Evolutionary conservation across 2,329 filamentous ascomycete genomes (phyloP), one percentile per base, ranked within the genome.

Genomic region (Fusarium agapanthi): DNA sequence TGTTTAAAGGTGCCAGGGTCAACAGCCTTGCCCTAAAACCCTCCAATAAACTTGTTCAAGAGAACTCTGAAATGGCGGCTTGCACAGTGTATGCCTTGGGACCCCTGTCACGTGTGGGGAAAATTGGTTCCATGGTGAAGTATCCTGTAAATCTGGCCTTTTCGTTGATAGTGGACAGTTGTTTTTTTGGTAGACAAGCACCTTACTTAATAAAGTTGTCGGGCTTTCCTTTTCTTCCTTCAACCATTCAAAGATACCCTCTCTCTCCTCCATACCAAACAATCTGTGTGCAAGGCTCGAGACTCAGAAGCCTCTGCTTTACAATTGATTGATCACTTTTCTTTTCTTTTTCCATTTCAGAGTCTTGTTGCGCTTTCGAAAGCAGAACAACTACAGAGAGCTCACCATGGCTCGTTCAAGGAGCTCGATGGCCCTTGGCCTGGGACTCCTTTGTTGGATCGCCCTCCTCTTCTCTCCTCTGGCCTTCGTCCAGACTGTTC

Each of bases 381-480:
- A 63, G 64, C 38, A 67, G 47, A 73, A 68, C 73, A 76, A 66
- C 59, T 69, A 58, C 63, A 66, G 51, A 73, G 64, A 68, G 67
- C 72, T 74, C 78, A 80, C 78, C 76, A 88, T 88, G 86, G 85
- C 86, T 84, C 83, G 84, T 80, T 91, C 90, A 81, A 85, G 88
- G 87, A 87, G 89, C 86, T 87, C 89, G 85, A 87, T 92, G 89
- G 88, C 90, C 88, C 82, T 95, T 87, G 87, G 92, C 91, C 87
- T 98, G 88, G 95, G 94, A 89, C 86, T 96, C 82, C 87, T 97
- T 84, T 92, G 95, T 86, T 98, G 97, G 88, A 92, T 98, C 79
- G 90, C 94, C 81, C 90, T 97, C 74, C 90, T 98, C 76, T 93
- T 99, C 79, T 90, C 93, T 74, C 95, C 95, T 77, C 88, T 97